A percentile compares a stretch with the other conserved stretches of the same genome.
These are phyloP conservation scores for Castanospermum australe DNA, from an alignment of 306 rosid species.

Conservation along the genomic window DNA sequence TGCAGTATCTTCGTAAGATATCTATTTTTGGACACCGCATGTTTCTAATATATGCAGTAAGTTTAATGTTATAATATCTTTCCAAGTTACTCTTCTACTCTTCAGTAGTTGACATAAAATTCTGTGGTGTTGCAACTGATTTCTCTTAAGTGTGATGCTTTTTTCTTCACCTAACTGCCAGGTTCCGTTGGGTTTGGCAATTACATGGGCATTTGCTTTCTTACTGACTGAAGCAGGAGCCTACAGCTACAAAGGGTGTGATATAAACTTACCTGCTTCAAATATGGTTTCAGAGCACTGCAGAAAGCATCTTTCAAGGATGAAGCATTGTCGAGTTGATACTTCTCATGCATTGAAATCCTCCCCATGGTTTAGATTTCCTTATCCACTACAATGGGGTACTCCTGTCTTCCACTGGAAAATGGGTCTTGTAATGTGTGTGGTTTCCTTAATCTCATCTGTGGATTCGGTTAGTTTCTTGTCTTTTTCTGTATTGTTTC, in stretches of 20 bases:
- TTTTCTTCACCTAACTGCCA: constrained; percentile 43
- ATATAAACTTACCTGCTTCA: constrained; percentile 83
- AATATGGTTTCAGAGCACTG: constrained; percentile 85
- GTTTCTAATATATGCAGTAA: constrained; percentile 91
- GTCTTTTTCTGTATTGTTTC: constrained; percentile 33
- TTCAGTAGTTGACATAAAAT: constrained; percentile 1
- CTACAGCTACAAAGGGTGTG: constrained; percentile 93
- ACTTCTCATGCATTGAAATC: constrained; percentile 74
- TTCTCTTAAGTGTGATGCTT: constrained; percentile 20
- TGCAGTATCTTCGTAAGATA: constrained; percentile 93
- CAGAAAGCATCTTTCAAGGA: constrained; percentile 87
- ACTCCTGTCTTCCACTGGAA: constrained; percentile 97
- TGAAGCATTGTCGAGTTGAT: constrained; percentile 95
- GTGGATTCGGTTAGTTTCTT: constrained; percentile 93
- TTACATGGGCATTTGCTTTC: constrained; percentile 95
- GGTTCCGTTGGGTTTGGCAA: constrained; percentile 97
- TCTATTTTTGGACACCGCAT: constrained; percentile 93
- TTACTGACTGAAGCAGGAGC: constrained; percentile 82
- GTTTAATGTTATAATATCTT: constrained; percentile 28
- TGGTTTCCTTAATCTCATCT: constrained; percentile 83
- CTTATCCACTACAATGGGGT: constrained; percentile 98
- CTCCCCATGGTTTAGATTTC: constrained; percentile 98
- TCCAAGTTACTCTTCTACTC: not conserved
- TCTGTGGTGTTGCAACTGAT: constrained; percentile 20
- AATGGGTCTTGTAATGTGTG: constrained; percentile 94